A percentile compares a stretch with the other conserved stretches of the same genome.
These are phyloP conservation scores for Coniophora puteana DNA, from an alignment of 1,284 basidiomycete genomes.

Conservation along the genomic window DNA sequence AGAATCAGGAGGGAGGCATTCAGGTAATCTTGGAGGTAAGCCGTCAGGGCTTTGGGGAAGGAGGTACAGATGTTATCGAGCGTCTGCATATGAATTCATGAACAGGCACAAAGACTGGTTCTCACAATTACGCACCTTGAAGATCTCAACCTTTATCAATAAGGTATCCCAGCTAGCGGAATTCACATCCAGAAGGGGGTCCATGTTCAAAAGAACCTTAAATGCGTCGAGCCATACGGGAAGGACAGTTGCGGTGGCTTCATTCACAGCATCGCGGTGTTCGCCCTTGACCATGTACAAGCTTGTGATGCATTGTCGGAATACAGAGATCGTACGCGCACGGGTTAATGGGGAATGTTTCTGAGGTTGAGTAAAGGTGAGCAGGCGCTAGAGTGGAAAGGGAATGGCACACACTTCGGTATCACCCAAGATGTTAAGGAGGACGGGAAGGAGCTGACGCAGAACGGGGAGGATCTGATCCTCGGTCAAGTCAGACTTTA, in stretches of 20 bases:
- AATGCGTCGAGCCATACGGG: slow-evolving; percentile 90
- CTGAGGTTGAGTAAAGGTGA: slow-evolving; percentile 29
- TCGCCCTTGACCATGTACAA: slow-evolving; percentile 94
- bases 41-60: slow-evolving; percentile 67
- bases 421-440: slow-evolving; percentile 80
- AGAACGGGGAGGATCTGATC: slow-evolving; percentile 90
- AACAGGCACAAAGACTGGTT: slow-evolving; percentile 1
- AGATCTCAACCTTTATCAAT: slow-evolving; percentile 73
- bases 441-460: slow-evolving; percentile 77
- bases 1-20: slow-evolving; percentile 64
- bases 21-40: slow-evolving; percentile 61
- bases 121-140: slow-evolving; percentile 51
- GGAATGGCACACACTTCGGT: slow-evolving; percentile 48
- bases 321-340: slow-evolving; percentile 83
- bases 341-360: slow-evolving; percentile 77
- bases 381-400: slow-evolving; percentile 2
- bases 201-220: slow-evolving; percentile 67
- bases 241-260: slow-evolving; percentile 77
- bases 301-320: slow-evolving; percentile 86
- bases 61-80: slow-evolving; percentile 72
- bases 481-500: slow-evolving; percentile 86
- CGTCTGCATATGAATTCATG: slow-evolving; percentile 42
- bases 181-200: slow-evolving; percentile 60
- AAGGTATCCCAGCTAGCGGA: slow-evolving; percentile 74
- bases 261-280: slow-evolving; percentile 82